Evolutionary conservation across 768 basidiomycete genomes (phyloP), one percentile per base, ranked within the genome.

Genomic region (Filobasidium floriforme): DNA sequence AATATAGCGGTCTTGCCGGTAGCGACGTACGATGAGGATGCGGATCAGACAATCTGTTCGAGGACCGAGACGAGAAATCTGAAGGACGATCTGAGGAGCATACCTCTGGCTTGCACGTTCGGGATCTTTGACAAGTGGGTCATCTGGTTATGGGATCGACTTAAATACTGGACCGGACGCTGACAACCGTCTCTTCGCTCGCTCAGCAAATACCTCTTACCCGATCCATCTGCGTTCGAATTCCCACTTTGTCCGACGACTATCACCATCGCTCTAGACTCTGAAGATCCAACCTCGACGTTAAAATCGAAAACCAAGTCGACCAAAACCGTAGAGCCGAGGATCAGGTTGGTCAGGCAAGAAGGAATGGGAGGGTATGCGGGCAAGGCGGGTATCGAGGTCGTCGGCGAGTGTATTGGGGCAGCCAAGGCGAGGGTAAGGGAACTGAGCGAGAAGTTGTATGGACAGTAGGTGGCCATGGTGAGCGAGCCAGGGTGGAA

Each of bases 191-290:
- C 24, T 26, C 15, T 6, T 57, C 24, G 22, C 4, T 19, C 29
- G 22, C 11, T 59, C 71, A 89, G 88, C 40, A 83, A 84, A 59
- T 81, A 84, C 28, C 75, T 93, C 11, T 80, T 97, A 4, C 82
- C 87, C 60, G 84, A 87, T 72, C 89, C 92, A 0, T 80, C 90
- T 0, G 82, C 90, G 0, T 96, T 94, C 76, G 94, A 98, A 79
- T 88, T 92, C 70, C 88, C 90, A 0, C 82, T 96, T 7, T 83
- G 92, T 62, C 85, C 88, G 15, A 87, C 89, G 0, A 83, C 83
- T 0, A 73, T 76, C 15, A 72, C 71, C 0, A 71, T 78, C 51
- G 75, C 74, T 0, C 64, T 78, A 6, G 73, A 78, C 51, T 68
- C 75, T 37, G 18, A 46, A 0, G 68, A 63, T 24, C 41, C 59